These are phyloP conservation scores for Torulaspora delbrueckii DNA, from an alignment of 805 yeast species.

Conservation along the genomic window DNA sequence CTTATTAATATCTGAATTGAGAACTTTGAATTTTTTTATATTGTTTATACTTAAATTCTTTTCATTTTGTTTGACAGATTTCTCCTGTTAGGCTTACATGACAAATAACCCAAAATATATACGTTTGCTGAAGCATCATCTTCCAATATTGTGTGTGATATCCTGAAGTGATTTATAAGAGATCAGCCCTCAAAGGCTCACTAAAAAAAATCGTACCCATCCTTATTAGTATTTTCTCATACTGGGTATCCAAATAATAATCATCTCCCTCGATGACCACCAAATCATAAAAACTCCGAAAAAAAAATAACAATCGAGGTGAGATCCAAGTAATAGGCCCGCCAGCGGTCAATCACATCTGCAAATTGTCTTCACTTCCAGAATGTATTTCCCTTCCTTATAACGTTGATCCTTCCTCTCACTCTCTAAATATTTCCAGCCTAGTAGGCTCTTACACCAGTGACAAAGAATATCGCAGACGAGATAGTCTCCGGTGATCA, in stretches of 20 bases:
- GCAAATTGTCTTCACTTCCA: slow-evolving; percentile 39
- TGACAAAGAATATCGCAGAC: slow-evolving; percentile 56
- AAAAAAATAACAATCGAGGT: background rate
- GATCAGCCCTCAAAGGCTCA: no score
- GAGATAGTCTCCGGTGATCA: slow-evolving; percentile 57
- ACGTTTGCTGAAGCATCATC: background rate
- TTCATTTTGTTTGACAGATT: background rate
- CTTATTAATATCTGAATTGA: background rate
- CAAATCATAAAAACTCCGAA: background rate
- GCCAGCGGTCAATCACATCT: slow-evolving; percentile 15
- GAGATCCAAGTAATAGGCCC: no score
- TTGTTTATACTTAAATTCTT: background rate
- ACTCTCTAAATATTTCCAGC: slow-evolving; percentile 60
- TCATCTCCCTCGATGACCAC: background rate
- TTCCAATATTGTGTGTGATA: no score
- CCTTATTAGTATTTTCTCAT: no score
- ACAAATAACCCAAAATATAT: background rate
- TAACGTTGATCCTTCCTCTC: slow-evolving; percentile 44
- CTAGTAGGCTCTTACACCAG: slow-evolving; percentile 49
- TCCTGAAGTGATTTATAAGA: no score
- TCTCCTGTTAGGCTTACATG: background rate
- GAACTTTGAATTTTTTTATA: no score
- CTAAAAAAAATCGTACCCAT: no score
- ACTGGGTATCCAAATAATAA: no score
- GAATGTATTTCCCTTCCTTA: slow-evolving; percentile 57